A percentile compares a stretch with the other conserved stretches of the same genome.
Conservation (phyloP, 2,329 filamentous ascomycete genomes). For the Pestalotiopsis sp. region DNA sequence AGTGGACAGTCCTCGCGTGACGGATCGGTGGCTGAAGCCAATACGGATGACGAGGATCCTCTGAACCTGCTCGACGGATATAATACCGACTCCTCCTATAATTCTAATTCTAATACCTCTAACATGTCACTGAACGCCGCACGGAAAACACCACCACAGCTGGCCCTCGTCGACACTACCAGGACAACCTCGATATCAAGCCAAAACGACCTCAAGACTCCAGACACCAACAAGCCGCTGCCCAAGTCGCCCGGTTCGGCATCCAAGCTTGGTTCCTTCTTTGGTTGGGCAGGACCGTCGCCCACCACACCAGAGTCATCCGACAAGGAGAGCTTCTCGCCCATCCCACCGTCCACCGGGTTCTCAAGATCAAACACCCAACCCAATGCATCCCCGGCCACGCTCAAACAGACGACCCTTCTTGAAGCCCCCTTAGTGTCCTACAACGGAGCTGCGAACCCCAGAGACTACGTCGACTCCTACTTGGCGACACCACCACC, state of each 20-base stretch:
- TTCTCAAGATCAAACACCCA: constrained; percentile 43
- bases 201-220: constrained; percentile 33
- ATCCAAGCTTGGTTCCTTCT: constrained; percentile 53
- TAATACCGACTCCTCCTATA: constrained; percentile 34
- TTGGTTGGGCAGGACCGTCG: constrained; percentile 55
- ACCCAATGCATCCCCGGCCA: constrained; percentile 45
- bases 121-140: constrained; percentile 50
- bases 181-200: constrained; percentile 23
- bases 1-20: constrained; percentile 46
- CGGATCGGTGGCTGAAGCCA: constrained; percentile 35
- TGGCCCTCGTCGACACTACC: constrained; percentile 48
- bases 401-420: constrained; percentile 39
- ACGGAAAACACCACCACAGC: constrained; percentile 56
- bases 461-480: constrained; percentile 53
- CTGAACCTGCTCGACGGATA: constrained; percentile 37
- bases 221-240: constrained; percentile 56
- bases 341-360: constrained; percentile 52
- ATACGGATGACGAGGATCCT: constrained; percentile 38
- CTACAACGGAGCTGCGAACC: constrained; percentile 41
- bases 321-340: constrained; percentile 44
- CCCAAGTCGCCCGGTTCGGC: constrained; percentile 54
- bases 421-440: constrained; percentile 43
- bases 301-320: constrained; percentile 55
- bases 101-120: constrained; percentile 39
- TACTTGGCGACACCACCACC: constrained; percentile 54